phyloP scores from a whole-genome alignment of 2,329 filamentous ascomycete species.

The Aspergillus sp. region DNA sequence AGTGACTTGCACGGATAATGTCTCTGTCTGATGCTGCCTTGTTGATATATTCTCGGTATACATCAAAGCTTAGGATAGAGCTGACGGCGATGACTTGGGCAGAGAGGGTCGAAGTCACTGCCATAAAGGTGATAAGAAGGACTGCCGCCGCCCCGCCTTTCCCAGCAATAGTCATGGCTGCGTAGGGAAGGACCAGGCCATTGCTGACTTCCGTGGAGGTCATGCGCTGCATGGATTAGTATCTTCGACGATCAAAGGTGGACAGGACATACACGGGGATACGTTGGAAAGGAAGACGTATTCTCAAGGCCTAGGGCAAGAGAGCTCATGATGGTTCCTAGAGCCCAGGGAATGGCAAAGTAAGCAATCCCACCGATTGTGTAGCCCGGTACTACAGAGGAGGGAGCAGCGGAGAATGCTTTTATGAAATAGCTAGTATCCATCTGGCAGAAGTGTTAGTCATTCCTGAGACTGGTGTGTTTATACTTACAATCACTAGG shows the following conservation, averaged over 20 bases:
- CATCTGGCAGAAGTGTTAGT: constrained; percentile 37
- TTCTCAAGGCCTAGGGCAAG: constrained; percentile 53
- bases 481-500: constrained; percentile 48
- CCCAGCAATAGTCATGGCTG: constrained; percentile 42
- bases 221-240: constrained; percentile 34
- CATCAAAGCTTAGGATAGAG: constrained; percentile 58
- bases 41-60: constrained; percentile 56
- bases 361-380: constrained; percentile 56
- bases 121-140: constrained; percentile 46
- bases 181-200: constrained; percentile 43
- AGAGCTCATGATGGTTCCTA: constrained; percentile 55
- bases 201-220: constrained; percentile 39
- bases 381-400: constrained; percentile 56
- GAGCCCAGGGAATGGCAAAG: constrained; percentile 57
- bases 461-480: neutral
- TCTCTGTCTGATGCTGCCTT: constrained; percentile 49
- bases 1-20: constrained; percentile 55
- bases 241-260: neutral
- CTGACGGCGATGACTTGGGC: constrained; percentile 58
- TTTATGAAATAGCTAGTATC: constrained; percentile 58
- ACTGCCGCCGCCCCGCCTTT: constrained; percentile 43
- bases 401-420: constrained; percentile 52
- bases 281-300: constrained; percentile 56
- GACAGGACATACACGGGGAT: constrained; percentile 43
- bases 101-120: constrained; percentile 51